A percentile compares a stretch with the other conserved stretches of the same genome.
phyloP scores from a whole-genome alignment of 2,329 filamentous ascomycete species.

The Gaeumannomyces sp. region DNA sequence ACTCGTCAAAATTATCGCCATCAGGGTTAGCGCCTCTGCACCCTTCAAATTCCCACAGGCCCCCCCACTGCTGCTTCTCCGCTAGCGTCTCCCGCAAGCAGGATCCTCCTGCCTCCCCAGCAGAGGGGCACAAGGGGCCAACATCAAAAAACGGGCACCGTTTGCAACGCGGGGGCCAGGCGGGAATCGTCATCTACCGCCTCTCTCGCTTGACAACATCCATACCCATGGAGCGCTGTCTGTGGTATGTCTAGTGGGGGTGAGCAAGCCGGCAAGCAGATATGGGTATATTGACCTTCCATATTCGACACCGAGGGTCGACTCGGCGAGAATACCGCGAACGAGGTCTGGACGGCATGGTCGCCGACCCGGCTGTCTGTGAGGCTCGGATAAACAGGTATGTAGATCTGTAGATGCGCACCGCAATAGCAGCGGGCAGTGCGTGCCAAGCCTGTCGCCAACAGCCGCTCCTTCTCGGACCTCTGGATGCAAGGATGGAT shows the following conservation, averaged over 20 bases:
- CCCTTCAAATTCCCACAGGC: neutral
- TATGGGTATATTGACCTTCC: neutral
- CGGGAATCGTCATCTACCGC: neutral
- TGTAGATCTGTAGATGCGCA: neutral
- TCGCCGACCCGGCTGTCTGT: neutral
- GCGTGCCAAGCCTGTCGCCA: neutral
- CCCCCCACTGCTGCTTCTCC: neutral
- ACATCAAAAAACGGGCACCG: neutral
- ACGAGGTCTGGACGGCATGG: neutral
- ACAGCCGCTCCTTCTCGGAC: neutral
- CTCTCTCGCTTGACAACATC: neutral
- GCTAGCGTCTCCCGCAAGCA: no score
- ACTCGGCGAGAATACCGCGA: neutral
- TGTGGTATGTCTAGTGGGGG: neutral
- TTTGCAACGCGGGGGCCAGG: neutral
- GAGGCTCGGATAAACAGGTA: neutral
- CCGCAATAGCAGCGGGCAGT: neutral
- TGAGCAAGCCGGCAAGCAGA: neutral
- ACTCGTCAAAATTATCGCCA: constrained; percentile 35
- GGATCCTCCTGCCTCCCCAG: neutral
- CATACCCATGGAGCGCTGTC: neutral
- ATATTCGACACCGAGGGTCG: neutral
- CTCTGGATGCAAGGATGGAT: neutral
- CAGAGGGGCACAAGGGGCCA: neutral
- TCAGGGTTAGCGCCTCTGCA: constrained; percentile 27